Percentiles rank a stretch among this genome's conserved stretches.
phyloP scores from a whole-genome alignment of 148 eudicot genomes.

The Fagopyrum esculentum region DNA sequence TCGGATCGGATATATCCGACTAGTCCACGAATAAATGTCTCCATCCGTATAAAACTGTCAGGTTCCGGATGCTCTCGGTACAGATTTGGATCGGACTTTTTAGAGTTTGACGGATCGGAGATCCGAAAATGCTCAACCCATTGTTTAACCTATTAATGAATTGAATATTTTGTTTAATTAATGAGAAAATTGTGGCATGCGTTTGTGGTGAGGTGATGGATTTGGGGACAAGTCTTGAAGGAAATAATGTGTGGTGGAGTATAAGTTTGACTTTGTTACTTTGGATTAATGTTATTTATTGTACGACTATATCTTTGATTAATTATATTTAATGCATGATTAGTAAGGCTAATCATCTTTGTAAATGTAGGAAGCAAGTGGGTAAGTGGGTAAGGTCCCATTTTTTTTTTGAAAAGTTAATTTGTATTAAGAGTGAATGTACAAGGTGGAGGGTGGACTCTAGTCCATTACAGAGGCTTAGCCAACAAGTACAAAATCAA shows the following conservation, averaged over 20 bases:
- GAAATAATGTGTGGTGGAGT: conserved; percentile 3
- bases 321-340: neutral
- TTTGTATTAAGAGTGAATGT: too few species aligned
- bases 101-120: too few species aligned
- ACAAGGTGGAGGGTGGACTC: too few species aligned
- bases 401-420: too few species aligned
- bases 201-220: conserved; percentile 6
- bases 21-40: too few species aligned
- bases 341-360: neutral
- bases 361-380: neutral
- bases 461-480: too few species aligned
- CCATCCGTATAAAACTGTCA: too few species aligned
- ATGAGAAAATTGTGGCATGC: neutral
- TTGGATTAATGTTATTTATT: neutral
- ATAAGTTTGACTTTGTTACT: conserved; percentile 10
- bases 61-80: too few species aligned
- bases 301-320: neutral
- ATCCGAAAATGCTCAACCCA: too few species aligned
- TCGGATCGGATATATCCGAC: too few species aligned
- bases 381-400: neutral
- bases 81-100: too few species aligned
- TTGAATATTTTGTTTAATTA: neutral
- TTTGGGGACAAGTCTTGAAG: neutral
- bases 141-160: neutral
- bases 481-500: too few species aligned